Evolutionary conservation across 192 early-diverging fungal species (phyloP), one percentile per base, ranked within the genome.

Genomic region (Spizellomyces punctatus): DNA sequence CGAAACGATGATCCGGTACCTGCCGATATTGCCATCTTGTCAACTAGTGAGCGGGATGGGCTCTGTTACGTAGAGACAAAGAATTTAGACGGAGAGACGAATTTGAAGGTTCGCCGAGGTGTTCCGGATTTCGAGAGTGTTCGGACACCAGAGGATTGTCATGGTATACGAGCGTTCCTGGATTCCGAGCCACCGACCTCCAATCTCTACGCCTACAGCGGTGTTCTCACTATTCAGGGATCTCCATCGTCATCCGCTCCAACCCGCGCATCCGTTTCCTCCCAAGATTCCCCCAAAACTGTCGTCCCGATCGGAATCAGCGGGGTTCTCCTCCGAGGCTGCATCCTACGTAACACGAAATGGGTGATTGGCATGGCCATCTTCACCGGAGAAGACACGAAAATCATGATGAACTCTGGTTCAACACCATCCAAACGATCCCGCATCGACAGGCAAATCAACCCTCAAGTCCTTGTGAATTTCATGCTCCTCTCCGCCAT

Each of bases 1-100:
- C 79, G 83, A 46, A 94, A 94, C 68, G 88, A 91, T 69, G 92
- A 96, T 66, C 82, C 85, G 6, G 88, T 93, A 16, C 95, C 95
- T 0, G 92, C 95, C 0, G 95, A 96, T 67, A 82, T 93, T 44
- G 79, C 95, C 27, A 83, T 96, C 47, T 71, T 96, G 42, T 85
- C 93, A 4, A 91, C 94, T 5, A 89, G 89, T 6, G 91, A 93
- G 50, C 85, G 85, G 6, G 91, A 94, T 52, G 85, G 84, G 12
- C 73, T 87, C 10, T 95, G 93, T 72, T 96, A 90, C 75, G 86
- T 96, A 17, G 96, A 97, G 77, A 98, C 96, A 6, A 95, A 94
- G 74, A 94, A 96, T 76, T 75, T 98, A 59, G 96, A 98, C 68
- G 96, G 96, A 9, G 96, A 98, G 78, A 98, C 96, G n/a, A 98